Conservation (phyloP, 2,329 filamentous ascomycete species). For the Fusarium tuaranense region DNA sequence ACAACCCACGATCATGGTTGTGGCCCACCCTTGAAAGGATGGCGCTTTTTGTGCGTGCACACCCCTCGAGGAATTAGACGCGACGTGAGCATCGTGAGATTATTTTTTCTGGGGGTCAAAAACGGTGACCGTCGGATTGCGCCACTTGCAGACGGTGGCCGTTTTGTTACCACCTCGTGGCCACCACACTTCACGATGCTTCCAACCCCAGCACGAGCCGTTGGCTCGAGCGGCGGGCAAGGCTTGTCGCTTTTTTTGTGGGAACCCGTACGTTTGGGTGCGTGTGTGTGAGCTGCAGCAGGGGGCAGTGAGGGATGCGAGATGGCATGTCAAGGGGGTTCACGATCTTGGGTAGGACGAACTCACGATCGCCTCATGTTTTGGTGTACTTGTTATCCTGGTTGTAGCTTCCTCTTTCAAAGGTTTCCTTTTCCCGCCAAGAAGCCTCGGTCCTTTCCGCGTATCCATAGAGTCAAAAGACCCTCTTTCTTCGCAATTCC, state of each 20-base stretch:
- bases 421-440: neutral
- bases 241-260: conserved; percentile 17
- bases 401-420: neutral
- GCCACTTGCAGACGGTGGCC: conserved; percentile 31
- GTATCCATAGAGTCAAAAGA: neutral
- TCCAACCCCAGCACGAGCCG: conserved; percentile 20
- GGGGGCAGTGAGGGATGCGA: neutral
- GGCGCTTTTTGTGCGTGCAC: conserved; percentile 15
- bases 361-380: neutral
- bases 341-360: conserved; percentile 8
- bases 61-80: conserved; percentile 9
- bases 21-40: conserved; percentile 11
- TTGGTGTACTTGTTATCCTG: neutral
- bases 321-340: neutral
- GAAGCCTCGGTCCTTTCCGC: neutral
- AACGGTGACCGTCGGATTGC: conserved; percentile 32
- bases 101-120: conserved; percentile 11
- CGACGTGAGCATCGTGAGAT: conserved; percentile 26
- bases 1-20: conserved; percentile 11
- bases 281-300: neutral
- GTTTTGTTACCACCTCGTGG: conserved; percentile 24
- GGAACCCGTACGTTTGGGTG: conserved; percentile 6
- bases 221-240: conserved; percentile 21
- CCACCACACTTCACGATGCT: conserved; percentile 28
- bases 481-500: conserved; percentile 5